Evolutionary conservation across 176 grass and related monocot genomes (phyloP), one percentile per base, ranked within the genome.

Genomic region (Aegilops speltoides): DNA sequence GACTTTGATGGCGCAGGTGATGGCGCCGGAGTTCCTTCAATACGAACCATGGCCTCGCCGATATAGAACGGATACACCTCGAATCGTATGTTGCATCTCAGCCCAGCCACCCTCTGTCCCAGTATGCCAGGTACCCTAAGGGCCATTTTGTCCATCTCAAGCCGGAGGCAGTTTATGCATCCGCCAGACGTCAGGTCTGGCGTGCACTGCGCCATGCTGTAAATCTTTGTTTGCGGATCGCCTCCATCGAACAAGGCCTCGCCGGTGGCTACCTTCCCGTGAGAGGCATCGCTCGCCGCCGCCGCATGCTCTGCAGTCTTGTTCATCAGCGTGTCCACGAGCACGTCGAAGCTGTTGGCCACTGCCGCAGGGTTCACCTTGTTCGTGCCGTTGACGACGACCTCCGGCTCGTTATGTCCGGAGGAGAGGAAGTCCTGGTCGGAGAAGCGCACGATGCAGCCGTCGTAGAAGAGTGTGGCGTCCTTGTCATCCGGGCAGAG

Each of bases 401-500:
- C 16, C 63, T 64, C 33, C 1, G 24, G n/a, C 17, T 67, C 56
- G 64, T 89, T 84, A 68, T 73, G 33, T 73, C 25, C 16, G 48
- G 0, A 46, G 78, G 67, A 60, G 82, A 88, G 73, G 83, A 92
- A 92, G 34, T 72, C 31, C 71, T 88, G n/a, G 61, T 90, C 61
- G 67, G 93, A 92, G 90, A 89, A 95, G 29, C 77, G 72, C 54
- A 90, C 31, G 41, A 73, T 50, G 90, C 93, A 95, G 41, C 48
- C 31, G 41, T 92, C 82, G 46, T 95, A 88, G 74, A 59, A 94
- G 64, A 89, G 50, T 37, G 83, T 82, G 12, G 89, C 68, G 4
- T 43, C 75, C 59, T 48, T 87, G 38, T 61, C 16, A 63, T 74
- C 37, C 9, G 85, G 50, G 66, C 77, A 79, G 16, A 80, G 60